These are phyloP conservation scores for Chalciporus chontae DNA, from an alignment of 768 basidiomycete genomes.

Conservation along the genomic window DNA sequence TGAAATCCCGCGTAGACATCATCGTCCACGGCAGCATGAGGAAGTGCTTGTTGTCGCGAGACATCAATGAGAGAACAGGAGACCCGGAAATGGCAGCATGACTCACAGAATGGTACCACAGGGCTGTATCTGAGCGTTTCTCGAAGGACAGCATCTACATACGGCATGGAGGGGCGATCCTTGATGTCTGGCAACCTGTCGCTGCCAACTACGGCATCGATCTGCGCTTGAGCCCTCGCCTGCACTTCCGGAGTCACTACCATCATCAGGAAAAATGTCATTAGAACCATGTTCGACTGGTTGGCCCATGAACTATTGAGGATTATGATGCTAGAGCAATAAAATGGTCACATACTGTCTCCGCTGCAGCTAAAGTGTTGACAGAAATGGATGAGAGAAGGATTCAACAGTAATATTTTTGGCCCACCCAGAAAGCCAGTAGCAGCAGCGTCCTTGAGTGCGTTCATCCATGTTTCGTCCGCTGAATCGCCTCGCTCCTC, in stretches of 20 bases:
- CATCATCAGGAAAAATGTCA: constrained; percentile 14
- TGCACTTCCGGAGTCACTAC: constrained; percentile 3
- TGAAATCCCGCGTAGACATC: constrained; percentile 41
- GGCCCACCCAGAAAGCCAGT: constrained; percentile 5
- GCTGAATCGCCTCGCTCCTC: not conserved
- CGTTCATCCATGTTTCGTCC: not conserved
- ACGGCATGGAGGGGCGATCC: constrained; percentile 9
- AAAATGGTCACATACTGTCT: not conserved
- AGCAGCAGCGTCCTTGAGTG: constrained; percentile 1
- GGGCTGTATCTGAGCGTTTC: constrained; percentile 2
- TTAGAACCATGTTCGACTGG: constrained; percentile 1
- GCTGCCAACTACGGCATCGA: constrained; percentile 6
- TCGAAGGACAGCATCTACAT: constrained; percentile 6
- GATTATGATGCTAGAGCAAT: not conserved
- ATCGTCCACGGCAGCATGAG: constrained; percentile 33
- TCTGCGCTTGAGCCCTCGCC: constrained; percentile 5
- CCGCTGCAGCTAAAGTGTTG: not conserved
- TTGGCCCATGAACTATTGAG: not conserved
- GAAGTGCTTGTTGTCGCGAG: constrained; percentile 11
- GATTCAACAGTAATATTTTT: too few species aligned
- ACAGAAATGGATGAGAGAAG: not conserved
- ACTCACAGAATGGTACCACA: constrained; percentile 3
- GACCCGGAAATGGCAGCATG: too few species aligned
- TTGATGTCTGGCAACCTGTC: not conserved
- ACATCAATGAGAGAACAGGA: not conserved